Conservation (phyloP, 129 eudicot species). For the Tagetes patula region DNA sequence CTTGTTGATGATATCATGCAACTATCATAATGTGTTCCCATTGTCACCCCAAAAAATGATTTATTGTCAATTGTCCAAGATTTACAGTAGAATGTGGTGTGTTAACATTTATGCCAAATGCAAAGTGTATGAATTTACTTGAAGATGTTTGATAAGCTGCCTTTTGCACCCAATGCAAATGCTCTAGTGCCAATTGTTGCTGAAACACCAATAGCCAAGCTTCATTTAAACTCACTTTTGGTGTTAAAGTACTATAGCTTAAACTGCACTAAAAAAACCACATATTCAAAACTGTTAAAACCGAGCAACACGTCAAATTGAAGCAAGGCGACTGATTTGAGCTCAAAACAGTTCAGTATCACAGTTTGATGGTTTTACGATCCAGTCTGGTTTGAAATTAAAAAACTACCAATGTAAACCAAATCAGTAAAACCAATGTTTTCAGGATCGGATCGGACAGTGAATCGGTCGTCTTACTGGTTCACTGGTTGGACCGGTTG, state of each 20-base stretch:
- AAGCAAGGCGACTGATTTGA: too few relatives aligned
- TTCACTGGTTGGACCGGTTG: too few relatives aligned
- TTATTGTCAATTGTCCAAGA: too few relatives aligned
- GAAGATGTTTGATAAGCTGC: conserved; percentile 33
- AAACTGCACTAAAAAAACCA: conserved; percentile 25
- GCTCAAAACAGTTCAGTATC: not conserved
- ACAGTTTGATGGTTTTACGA: too few relatives aligned
- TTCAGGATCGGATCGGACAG: too few relatives aligned
- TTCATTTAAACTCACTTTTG: conserved; percentile 37
- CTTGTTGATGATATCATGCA: conserved; percentile 13
- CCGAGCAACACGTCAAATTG: too few relatives aligned
- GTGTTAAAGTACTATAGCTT: conserved; percentile 39
- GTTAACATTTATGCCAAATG: conserved; percentile 32
- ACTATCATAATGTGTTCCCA: not conserved
- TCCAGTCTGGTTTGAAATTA: too few relatives aligned
- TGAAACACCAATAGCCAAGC: conserved; percentile 36
- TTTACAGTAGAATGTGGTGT: conserved; percentile 29
- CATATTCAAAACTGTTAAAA: too few relatives aligned
- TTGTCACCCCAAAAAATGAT: too few relatives aligned
- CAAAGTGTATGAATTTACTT: conserved; percentile 29
- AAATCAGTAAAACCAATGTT: too few relatives aligned
- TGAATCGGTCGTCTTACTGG: too few relatives aligned
- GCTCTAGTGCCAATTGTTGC: conserved; percentile 44
- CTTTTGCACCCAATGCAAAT: conserved; percentile 40
- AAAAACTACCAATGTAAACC: too few relatives aligned